Conservation (phyloP, 345 rosid genomes). For the Eucalyptus globulus region DNA sequence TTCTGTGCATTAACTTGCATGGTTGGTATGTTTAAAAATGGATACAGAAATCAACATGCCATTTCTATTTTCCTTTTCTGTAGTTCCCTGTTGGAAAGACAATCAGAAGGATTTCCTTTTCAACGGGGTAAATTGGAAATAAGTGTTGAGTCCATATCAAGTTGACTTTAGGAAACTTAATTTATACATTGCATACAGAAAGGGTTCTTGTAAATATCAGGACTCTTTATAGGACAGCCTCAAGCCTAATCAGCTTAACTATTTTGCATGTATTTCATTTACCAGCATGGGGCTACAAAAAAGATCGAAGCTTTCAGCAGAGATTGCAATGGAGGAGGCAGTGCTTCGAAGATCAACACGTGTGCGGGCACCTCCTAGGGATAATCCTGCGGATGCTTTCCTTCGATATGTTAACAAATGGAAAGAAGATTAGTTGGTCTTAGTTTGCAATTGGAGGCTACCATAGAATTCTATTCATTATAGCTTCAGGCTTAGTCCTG, state of each 20-base stretch:
- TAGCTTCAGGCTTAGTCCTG: neutral
- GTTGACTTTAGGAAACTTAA: neutral
- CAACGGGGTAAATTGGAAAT: neutral
- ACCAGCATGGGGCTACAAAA: conserved; percentile 55
- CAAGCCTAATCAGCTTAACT: neutral
- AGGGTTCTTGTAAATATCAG: neutral
- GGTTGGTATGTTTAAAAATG: neutral
- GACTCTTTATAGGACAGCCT: neutral
- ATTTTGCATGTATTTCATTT: neutral
- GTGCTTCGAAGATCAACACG: conserved; percentile 84
- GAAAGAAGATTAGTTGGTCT: conserved; percentile 55
- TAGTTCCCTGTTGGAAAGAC: neutral
- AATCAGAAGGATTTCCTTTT: neutral
- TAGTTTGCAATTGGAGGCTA: neutral
- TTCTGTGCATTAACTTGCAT: neutral
- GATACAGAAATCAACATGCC: neutral
- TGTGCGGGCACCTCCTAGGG: conserved; percentile 74
- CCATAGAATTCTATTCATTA: neutral
- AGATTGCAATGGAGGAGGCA: conserved; percentile 64
- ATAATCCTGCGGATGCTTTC: conserved; percentile 71
- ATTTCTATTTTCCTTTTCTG: neutral
- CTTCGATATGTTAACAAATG: conserved; percentile 81
- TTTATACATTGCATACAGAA: neutral
- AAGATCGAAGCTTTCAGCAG: conserved; percentile 53
- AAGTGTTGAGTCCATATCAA: neutral